Conservation (phyloP, 495 filamentous ascomycete genomes). For the Hyaloscypha hepaticicola region DNA sequence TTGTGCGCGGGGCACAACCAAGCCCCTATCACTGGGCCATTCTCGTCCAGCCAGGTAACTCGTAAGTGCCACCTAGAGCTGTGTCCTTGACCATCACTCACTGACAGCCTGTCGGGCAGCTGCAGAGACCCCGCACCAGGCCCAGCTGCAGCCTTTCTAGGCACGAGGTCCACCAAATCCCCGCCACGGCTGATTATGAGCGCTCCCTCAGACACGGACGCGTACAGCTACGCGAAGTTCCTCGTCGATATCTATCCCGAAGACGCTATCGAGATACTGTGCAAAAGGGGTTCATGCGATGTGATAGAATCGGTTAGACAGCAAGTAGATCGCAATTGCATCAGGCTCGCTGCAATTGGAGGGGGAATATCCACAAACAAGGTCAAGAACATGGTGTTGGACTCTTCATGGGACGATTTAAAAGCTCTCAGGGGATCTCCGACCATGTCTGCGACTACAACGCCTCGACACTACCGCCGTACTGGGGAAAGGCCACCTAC, state of each 20-base stretch:
- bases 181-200: neutral
- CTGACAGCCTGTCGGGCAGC: neutral
- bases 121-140: neutral
- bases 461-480: neutral
- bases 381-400: neutral
- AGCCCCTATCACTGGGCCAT: neutral
- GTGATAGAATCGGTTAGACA: neutral
- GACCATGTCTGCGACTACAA: neutral
- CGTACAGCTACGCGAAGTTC: conserved; percentile 1
- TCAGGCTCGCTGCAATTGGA: neutral
- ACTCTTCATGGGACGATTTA: neutral
- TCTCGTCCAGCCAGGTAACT: neutral
- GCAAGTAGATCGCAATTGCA: neutral
- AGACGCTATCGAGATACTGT: neutral
- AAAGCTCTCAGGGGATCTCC: neutral
- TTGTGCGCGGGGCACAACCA: neutral
- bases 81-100: neutral
- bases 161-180: neutral
- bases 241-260: neutral
- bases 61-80: neutral
- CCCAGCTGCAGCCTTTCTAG: neutral
- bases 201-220: neutral
- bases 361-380: neutral
- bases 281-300: neutral
- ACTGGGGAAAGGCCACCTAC: neutral